phyloP scores from a whole-genome alignment of 805 yeast species.

The Saturnispora mendoncae region DNA sequence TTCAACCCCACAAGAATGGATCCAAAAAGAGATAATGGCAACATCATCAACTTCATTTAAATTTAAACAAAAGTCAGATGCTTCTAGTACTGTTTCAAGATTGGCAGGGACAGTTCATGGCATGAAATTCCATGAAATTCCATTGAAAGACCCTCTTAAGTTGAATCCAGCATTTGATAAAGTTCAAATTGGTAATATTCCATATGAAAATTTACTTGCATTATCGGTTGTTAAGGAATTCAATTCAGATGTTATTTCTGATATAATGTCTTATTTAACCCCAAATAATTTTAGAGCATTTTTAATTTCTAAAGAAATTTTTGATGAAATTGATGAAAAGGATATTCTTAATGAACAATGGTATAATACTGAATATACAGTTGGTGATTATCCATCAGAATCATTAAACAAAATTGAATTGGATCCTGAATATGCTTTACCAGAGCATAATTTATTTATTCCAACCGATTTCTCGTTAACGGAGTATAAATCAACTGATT shows the following conservation, averaged over 20 bases:
- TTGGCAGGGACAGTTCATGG: conserved; percentile 24
- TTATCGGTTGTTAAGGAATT: conserved; percentile 46
- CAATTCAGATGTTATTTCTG: conserved; percentile 43
- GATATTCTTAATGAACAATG: conserved; percentile 57
- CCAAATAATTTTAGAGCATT: conserved; percentile 54
- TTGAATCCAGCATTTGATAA: conserved; percentile 6
- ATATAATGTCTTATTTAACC: conserved; percentile 41
- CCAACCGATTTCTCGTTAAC: conserved; percentile 66
- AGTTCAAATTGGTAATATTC: conserved; percentile 33
- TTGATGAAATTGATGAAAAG: conserved; percentile 34
- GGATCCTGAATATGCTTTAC: conserved; percentile 36
- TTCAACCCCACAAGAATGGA: conserved; percentile 66
- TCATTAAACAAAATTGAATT: conserved; percentile 32
- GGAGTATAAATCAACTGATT: conserved; percentile 33
- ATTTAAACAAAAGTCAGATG: conserved; percentile 68
- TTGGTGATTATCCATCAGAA: conserved; percentile 30
- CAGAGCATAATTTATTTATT: conserved; percentile 69
- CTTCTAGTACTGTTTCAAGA: conserved; percentile 62
- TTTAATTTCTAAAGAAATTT: conserved; percentile 40
- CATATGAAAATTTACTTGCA: conserved; percentile 56
- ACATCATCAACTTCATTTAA: conserved; percentile 64
- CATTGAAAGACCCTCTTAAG: conserved; percentile 14
- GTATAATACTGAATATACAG: conserved; percentile 81
- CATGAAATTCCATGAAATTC: conserved; percentile 20
- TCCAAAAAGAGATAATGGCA: conserved; percentile 66